Evolutionary conservation across 1,284 basidiomycete species (phyloP), one percentile per base, ranked within the genome.

Genomic region (Trichosporon sp.): DNA sequence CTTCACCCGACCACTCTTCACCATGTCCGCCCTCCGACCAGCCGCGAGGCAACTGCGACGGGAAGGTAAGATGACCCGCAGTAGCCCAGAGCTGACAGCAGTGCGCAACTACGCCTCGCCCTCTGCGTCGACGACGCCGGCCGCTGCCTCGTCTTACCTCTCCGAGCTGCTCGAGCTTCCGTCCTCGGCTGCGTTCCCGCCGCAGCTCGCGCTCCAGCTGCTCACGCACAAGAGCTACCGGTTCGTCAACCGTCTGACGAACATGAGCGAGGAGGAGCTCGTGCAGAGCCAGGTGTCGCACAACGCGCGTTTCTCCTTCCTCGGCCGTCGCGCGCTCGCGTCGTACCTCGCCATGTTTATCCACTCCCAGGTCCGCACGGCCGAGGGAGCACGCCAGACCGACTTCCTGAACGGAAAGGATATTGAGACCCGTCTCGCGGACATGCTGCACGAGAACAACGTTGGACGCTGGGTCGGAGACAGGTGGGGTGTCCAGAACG

Each of bases 171-270:
- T 84, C 48, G 68, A 70, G 48, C 76, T 84, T 1, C 80, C 81
- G 4, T 66, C 78, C 10, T 35, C 74, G 4, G 77, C 75, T 8
- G 73, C 76, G 66, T 80, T 84, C 76, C 76, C 82, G n/a, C 79
- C 79, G 1, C 66, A 72, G 35, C 78, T 84, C 43, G 79, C 83
- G 7, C 77, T 84, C 32, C 82, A 83, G 70, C 80, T 81, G 68
- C 75, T 84, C 61, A 84, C 83, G 6, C 84, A 84, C 74, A 84
- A 84, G 79, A 80, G 79, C 54, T 84, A 80, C 71, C 78, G 80
- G 31, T 79, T 78, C 69, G 77, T 76, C 16, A 81, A 83, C 65
- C 73, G 77, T 31, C 70, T 81, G 46, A 61, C 71, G 16, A 71
- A 74, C 69, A 70, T 71, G 67, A 70, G 61, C 37, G 67, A 68